These are phyloP conservation scores for Bolboschoenoplectus hybrid DNA, from an alignment of 202 grass and related monocot species.

Conservation along the genomic window DNA sequence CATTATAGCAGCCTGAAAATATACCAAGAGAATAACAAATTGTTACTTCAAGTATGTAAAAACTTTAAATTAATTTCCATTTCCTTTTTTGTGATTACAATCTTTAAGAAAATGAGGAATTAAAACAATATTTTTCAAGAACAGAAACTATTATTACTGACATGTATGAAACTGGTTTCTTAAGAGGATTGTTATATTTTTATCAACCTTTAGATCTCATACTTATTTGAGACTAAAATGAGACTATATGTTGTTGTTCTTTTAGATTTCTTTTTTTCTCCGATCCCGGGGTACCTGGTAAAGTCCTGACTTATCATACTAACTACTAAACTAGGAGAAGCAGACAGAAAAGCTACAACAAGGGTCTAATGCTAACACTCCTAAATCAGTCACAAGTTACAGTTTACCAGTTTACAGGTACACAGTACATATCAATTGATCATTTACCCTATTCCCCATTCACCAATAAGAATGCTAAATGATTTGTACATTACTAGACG, in stretches of 20 bases:
- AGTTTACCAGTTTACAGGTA: background rate
- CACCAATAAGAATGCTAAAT: slow-evolving; percentile 5
- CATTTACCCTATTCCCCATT: background rate
- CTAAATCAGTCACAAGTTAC: background rate
- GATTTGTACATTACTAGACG: background rate
- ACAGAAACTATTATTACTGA: background rate
- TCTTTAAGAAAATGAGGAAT: background rate
- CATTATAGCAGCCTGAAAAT: slow-evolving; percentile 68
- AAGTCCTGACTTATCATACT: background rate
- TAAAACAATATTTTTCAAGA: background rate
- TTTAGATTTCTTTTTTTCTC: background rate
- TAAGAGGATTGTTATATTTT: background rate
- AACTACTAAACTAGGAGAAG: background rate
- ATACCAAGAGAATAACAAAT: slow-evolving; percentile 23
- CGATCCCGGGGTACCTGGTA: too few relatives aligned
- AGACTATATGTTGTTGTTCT: background rate
- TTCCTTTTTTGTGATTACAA: background rate
- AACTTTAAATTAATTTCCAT: background rate
- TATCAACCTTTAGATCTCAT: background rate
- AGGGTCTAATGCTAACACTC: background rate
- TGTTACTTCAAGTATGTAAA: slow-evolving; percentile 7
- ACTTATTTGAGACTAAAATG: background rate
- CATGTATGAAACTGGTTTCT: background rate
- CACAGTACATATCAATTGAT: background rate
- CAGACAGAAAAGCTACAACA: background rate